phyloP scores from a whole-genome alignment of 2,329 filamentous ascomycete species.

The Chaetomium sp. region DNA sequence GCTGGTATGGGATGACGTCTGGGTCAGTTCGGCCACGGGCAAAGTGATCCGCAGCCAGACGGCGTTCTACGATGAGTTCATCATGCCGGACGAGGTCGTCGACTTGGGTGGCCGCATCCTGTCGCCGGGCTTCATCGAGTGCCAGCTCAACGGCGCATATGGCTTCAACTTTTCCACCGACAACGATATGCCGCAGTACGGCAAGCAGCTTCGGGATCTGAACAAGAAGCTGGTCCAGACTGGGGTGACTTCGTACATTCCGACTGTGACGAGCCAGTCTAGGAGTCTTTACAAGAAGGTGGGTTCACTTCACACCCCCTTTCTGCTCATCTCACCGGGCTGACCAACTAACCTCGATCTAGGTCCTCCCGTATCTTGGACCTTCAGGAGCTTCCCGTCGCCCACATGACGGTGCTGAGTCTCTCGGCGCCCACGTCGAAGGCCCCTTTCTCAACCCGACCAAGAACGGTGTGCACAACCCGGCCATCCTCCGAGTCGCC shows the following conservation, averaged over 20 bases:
- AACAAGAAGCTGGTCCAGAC: conserved; percentile 68
- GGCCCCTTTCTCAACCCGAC: conserved; percentile 78
- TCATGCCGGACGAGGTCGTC: conserved; percentile 65
- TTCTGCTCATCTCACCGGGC: too few species aligned
- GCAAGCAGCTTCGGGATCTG: conserved; percentile 62
- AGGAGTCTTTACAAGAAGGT: conserved; percentile 78
- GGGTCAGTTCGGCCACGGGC: conserved; percentile 75
- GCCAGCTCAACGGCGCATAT: conserved; percentile 86
- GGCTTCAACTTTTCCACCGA: conserved; percentile 87
- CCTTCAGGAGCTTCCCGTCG: conserved; percentile 58
- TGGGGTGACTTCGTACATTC: conserved; percentile 82
- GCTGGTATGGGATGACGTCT: conserved; percentile 74
- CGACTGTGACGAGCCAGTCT: conserved; percentile 75
- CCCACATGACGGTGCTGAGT: conserved; percentile 69
- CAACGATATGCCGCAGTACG: conserved; percentile 62
- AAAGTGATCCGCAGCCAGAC: conserved; percentile 70
- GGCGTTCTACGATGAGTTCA: conserved; percentile 60
- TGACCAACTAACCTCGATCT: too few species aligned
- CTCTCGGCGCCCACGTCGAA: conserved; percentile 83
- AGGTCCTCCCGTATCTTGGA: conserved; percentile 69
- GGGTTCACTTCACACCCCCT: conserved; percentile 27
- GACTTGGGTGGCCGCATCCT: conserved; percentile 79
- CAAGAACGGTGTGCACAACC: conserved; percentile 82
- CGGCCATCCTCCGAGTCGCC: conserved; percentile 61
- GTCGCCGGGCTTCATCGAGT: conserved; percentile 81